phyloP scores from a whole-genome alignment of 495 filamentous ascomycete genomes.

The Penicillium angulare region DNA sequence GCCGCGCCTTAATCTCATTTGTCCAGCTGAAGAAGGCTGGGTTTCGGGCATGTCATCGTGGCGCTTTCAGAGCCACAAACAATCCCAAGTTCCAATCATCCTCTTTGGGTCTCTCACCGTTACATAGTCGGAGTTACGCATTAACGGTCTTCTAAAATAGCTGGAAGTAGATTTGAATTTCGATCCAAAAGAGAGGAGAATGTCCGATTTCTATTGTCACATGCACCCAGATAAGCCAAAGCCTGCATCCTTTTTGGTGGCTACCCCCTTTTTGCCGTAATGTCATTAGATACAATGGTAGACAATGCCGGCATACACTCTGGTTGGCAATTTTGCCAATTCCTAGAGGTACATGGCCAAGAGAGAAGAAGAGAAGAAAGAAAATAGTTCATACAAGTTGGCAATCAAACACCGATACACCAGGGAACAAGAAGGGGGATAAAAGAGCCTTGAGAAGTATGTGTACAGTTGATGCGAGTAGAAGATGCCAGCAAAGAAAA shows the following conservation, averaged over 20 bases:
- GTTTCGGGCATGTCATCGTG: constrained; percentile 3
- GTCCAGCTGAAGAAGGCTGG: not conserved
- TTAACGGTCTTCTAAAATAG: no score
- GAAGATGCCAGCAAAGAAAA: constrained; percentile 16
- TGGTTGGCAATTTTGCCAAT: not conserved
- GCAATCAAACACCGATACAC: constrained; percentile 42
- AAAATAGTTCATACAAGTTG: constrained; percentile 30
- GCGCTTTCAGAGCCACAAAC: constrained; percentile 1
- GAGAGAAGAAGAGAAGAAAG: constrained; percentile 25
- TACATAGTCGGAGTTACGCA: constrained; percentile 4
- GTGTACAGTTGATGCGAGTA: constrained; percentile 45
- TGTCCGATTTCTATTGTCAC: constrained; percentile 48
- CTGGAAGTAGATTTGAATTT: no score
- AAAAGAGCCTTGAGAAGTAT: constrained; percentile 32
- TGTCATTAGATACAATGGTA: constrained; percentile 49
- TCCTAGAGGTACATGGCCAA: constrained; percentile 35
- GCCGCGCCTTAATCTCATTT: constrained; percentile 12
- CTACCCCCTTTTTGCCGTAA: constrained; percentile 37
- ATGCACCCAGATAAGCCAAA: constrained; percentile 43
- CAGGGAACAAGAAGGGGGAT: constrained; percentile 27
- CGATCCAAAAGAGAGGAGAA: constrained; percentile 54
- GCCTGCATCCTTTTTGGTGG: constrained; percentile 40
- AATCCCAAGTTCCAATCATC: constrained; percentile 4
- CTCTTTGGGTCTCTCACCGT: no score
- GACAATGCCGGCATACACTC: constrained; percentile 33